These are phyloP conservation scores for Isoetes taiwanensis DNA, from an alignment of 75 land plant species.

Conservation along the genomic window DNA sequence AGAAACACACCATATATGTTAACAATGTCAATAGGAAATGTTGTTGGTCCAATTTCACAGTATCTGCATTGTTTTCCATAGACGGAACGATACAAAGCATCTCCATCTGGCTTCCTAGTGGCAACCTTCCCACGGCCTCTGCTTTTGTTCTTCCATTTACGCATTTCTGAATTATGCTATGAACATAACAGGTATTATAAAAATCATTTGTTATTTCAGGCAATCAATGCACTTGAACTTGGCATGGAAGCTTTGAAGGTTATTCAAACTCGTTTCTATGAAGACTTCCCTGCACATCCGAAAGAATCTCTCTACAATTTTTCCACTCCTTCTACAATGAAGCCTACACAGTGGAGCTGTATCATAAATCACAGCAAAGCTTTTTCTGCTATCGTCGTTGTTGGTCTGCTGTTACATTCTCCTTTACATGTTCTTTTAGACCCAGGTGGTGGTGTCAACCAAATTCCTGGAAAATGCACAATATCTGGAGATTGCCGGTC, in stretches of 20 bases:
- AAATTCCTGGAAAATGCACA: slow-evolving; percentile 80
- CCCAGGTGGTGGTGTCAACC: slow-evolving; percentile 87
- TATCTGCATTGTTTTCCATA: no score
- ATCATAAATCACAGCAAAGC: not conserved
- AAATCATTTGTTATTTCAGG: no score
- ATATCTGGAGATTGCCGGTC: slow-evolving; percentile 82
- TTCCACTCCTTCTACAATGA: slow-evolving; percentile 96
- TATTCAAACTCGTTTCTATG: slow-evolving; percentile 64
- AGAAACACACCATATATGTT: no score
- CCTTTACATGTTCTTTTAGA: slow-evolving; percentile 24
- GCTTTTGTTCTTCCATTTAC: no score
- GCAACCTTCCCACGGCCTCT: no score
- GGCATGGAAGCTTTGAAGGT: slow-evolving; percentile 77
- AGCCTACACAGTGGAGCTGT: slow-evolving; percentile 74
- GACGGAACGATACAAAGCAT: no score
- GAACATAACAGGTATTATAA: no score
- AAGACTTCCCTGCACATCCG: slow-evolving; percentile 79
- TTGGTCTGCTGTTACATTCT: no score
- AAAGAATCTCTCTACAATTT: slow-evolving; percentile 60
- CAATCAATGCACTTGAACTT: slow-evolving; percentile 73
- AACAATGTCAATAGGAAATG: no score
- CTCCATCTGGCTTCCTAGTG: no score
- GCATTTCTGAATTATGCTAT: no score
- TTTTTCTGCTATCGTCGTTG: slow-evolving; percentile 21
- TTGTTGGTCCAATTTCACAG: no score